Base-by-base conservation (phyloP, 108 stramenopile species). In the Cyclotella cryptica region DNA sequence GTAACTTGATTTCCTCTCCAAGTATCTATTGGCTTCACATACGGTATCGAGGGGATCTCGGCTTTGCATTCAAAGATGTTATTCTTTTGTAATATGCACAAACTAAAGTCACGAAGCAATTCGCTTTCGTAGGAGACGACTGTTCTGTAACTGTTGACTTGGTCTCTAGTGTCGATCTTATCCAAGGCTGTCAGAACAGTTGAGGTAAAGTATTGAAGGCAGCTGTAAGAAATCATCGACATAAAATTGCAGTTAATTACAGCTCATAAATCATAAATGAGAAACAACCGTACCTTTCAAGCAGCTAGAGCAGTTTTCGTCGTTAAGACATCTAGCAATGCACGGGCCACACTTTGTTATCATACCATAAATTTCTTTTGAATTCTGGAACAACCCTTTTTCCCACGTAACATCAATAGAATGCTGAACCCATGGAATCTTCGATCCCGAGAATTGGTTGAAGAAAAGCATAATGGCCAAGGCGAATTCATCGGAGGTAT, bases 61-160 rank as follows among this genome's bases (percentile, higher is more conserved):
- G 96, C 92, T 21, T 81, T 81, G 66, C 92, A 94, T 41, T 84
- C 73, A 83, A 98, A 97, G 52, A 93, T 88, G 73, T 98, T 96
- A 79, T 98, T 88, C 82, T 95, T 93, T 78, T 96, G 92, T 45
- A 98, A 76, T 47, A 98, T 94, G 74, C 98, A 98, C 41, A 95
- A 84, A 30, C 88, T 86, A 67, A 98, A 98, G 51, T 94, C 91
- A 71, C 90, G 84, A 35, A 98, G 74, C 70, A 91, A 58, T 44
- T 89, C 84, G 12, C 92, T 91, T 81, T 98, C 98, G 77, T 96
- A 93, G 3, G 95, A 97, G 5, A 96, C 96, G 72, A 98, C 95
- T 64, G 93, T 95, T 15, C 98, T 88, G 74, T 98, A 98, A 41
- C 90, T 87, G 11, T 87, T 87, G 18, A 97, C 98, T 76, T 95